Evolutionary conservation across 2,329 filamentous ascomycete species (phyloP), one percentile per base, ranked within the genome.

Genomic region (Chalaropsis ovoidea): DNA sequence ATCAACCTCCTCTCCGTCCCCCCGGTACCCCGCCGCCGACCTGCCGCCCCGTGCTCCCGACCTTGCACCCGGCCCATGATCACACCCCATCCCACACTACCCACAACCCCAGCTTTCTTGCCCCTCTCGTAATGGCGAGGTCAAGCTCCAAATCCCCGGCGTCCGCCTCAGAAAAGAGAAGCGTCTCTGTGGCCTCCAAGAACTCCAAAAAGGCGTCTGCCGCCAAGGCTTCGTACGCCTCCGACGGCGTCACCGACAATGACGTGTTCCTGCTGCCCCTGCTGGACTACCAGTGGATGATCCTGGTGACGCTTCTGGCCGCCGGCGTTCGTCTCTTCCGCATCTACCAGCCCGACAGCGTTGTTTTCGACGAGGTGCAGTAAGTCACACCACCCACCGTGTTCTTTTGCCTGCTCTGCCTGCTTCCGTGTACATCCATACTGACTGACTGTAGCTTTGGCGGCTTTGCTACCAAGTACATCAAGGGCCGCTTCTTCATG

Each of bases 401-500:
- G 41, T 42, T 19, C 42, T 31, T 10, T 39, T 39, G 35, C 47
- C 61, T 13, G 56, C 17, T 58, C 17, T 58, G 13, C 39, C 31
- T 39, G 8, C 47, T 15, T 24, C 11, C 35, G 27, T 11, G 27
- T 7, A 1, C 17, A 39, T n/a, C 49, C 3, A 35, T 49, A 42
- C 62, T 64, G 31, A 45, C 63, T 65, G 31, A 52, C 61, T 31
- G 70, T 72, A 96, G 91, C 78, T 99, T 99, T 76, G 94, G 94
- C 75, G 94, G 94, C 61, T 99, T 99, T 75, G 94, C 94, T 70
- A 90, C 89, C 71, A 99, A 99, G 77, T 99, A 99, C 77, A 97
- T 99, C 82, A 97, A 99, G 81, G 94, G 94, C 73, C 88, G 83
- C 75, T 99, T 99, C 83, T 99, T 99, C 77, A 99, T 99, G 94